phyloP scores from a whole-genome alignment of 2,329 filamentous ascomycete species.

The Aspergillus viridinutans region DNA sequence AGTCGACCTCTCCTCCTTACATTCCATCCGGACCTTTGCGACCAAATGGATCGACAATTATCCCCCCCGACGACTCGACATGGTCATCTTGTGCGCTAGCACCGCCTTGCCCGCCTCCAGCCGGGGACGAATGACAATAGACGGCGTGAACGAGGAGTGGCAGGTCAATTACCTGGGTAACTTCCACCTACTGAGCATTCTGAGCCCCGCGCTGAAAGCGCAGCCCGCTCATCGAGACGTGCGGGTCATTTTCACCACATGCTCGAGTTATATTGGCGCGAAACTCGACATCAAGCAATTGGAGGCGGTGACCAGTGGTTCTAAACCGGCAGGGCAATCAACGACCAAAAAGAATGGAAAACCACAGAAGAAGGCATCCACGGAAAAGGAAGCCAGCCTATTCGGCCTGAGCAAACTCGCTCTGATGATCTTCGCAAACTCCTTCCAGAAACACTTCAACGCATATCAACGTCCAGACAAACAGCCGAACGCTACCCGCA shows the following conservation, averaged over 20 bases:
- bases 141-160: constrained; percentile 87
- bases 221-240: constrained; percentile 95
- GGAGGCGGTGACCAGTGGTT: background rate
- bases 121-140: constrained; percentile 58
- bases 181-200: constrained; percentile 87
- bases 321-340: background rate
- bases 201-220: constrained; percentile 82
- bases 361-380: constrained; percentile 33
- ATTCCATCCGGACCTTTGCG: constrained; percentile 87
- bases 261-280: constrained; percentile 79
- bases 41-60: constrained; percentile 98
- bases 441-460: constrained; percentile 89
- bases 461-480: constrained; percentile 79
- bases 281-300: constrained; percentile 52
- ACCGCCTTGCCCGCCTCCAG: constrained; percentile 57
- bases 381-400: constrained; percentile 35
- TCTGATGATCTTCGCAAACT: constrained; percentile 80
- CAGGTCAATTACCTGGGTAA: constrained; percentile 93
- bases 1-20: constrained; percentile 81
- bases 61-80: constrained; percentile 81
- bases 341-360: background rate
- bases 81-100: constrained; percentile 82
- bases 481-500: constrained; percentile 73
- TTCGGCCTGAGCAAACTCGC: constrained; percentile 67
- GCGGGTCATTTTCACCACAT: constrained; percentile 78